These are phyloP conservation scores for Fragilariopsis cylindrus DNA, from an alignment of 108 stramenopile species.

Conservation along the genomic window DNA sequence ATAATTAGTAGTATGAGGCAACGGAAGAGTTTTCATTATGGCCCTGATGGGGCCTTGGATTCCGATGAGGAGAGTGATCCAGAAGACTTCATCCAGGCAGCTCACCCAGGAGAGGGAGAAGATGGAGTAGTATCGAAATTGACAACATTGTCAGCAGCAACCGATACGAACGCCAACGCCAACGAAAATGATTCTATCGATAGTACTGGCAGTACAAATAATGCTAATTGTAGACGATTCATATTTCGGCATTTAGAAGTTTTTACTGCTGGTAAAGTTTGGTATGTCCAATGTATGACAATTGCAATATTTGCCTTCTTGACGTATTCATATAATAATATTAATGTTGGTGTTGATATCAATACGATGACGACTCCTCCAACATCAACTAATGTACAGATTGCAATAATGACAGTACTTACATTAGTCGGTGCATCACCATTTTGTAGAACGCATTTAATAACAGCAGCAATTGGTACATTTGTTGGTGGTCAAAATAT, in stretches of 20 bases:
- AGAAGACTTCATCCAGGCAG: slow-evolving; percentile 13
- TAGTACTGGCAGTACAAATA: neutral
- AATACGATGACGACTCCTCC: neutral
- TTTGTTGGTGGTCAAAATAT: slow-evolving; percentile 58
- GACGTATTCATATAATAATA: slow-evolving; percentile 43
- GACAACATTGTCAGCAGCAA: neutral
- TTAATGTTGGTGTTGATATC: neutral
- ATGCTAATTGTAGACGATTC: neutral
- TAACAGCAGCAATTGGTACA: slow-evolving; percentile 40
- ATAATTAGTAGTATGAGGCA: neutral
- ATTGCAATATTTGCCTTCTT: slow-evolving; percentile 33
- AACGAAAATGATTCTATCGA: slow-evolving; percentile 4
- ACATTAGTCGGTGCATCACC: slow-evolving; percentile 42
- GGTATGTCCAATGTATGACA: slow-evolving; percentile 39
- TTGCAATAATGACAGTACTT: slow-evolving; percentile 54
- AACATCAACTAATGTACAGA: slow-evolving; percentile 38
- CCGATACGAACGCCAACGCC: neutral
- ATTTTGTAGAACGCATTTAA: slow-evolving; percentile 32
- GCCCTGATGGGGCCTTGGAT: neutral
- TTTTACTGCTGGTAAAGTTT: slow-evolving; percentile 16
- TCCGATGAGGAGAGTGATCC: slow-evolving; percentile 15
- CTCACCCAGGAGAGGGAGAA: slow-evolving; percentile 1
- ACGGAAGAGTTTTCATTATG: neutral
- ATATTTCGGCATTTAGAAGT: neutral
- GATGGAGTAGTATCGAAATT: neutral